A percentile compares a stretch with the other conserved stretches of the same genome.
Evolutionary conservation across 2,329 filamentous ascomycete species (phyloP).

Genomic region (Venturiaceae sp.): DNA sequence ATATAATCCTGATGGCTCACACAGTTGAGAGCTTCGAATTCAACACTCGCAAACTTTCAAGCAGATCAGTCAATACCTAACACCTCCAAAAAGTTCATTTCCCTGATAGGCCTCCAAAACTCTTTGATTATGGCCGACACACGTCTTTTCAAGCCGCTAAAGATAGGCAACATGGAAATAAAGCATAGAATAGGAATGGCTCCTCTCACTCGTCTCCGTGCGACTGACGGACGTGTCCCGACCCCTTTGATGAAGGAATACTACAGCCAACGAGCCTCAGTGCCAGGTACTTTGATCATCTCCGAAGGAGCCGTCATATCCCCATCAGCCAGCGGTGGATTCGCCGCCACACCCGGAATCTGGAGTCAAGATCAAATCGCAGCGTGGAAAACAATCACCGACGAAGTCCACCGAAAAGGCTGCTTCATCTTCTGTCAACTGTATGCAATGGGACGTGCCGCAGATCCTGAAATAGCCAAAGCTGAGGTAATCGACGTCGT

Average conservation of each 20-base stretch:
- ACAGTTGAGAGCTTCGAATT: too few relatives aligned
- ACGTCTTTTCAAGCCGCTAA: not conserved
- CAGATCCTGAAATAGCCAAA: conserved; percentile 26
- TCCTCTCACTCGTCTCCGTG: conserved; percentile 32
- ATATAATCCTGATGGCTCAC: too few relatives aligned
- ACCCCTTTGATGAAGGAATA: conserved; percentile 21
- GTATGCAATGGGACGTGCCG: conserved; percentile 50
- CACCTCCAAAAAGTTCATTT: too few relatives aligned
- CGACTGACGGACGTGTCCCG: conserved; percentile 9
- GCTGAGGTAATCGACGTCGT: conserved; percentile 19
- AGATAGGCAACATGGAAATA: conserved; percentile 17
- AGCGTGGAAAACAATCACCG: conserved; percentile 51
- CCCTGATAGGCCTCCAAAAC: too few relatives aligned
- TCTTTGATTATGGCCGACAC: not conserved
- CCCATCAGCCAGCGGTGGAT: conserved; percentile 32
- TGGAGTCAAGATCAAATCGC: conserved; percentile 45
- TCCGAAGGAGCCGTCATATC: conserved; percentile 47
- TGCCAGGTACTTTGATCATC: conserved; percentile 45
- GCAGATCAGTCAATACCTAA: too few relatives aligned
- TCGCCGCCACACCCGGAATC: conserved; percentile 47
- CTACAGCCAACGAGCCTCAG: conserved; percentile 43
- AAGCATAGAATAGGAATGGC: conserved; percentile 29
- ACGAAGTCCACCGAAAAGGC: conserved; percentile 53
- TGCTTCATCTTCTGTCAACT: conserved; percentile 53
- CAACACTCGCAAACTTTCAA: too few relatives aligned